Conservation (phyloP, 441 rosid species). For the Pelargonium myrrhifolium region DNA sequence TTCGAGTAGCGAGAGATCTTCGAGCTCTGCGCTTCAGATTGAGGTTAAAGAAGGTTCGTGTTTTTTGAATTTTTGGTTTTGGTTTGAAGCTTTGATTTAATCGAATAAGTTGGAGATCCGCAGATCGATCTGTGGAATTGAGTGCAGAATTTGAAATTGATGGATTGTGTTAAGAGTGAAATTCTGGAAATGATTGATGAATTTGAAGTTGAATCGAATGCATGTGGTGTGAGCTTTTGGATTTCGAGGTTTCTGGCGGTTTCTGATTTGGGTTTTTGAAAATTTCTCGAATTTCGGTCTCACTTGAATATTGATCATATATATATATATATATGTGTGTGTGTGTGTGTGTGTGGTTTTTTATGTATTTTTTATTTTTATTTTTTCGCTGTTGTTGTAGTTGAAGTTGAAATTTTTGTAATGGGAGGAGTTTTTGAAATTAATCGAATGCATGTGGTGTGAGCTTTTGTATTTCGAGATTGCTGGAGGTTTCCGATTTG, state of each 20-base stretch:
- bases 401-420: no score
- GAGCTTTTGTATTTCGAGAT: not conserved
- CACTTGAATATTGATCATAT: no score
- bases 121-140: not conserved
- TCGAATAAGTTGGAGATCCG: not conserved
- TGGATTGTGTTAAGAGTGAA: no score
- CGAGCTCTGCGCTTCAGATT: constrained; percentile 22
- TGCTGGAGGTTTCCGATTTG: constrained; percentile 5
- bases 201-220: not conserved
- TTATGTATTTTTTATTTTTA: no score
- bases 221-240: not conserved
- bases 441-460: not conserved
- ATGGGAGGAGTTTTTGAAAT: not conserved
- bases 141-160: no score
- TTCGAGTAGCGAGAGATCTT: constrained; percentile 24
- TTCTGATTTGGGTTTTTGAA: constrained; percentile 21
- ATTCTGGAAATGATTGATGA: no score
- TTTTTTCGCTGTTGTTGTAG: no score
- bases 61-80: no score
- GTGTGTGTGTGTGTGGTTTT: no score
- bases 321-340: no score
- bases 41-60: constrained; percentile 24
- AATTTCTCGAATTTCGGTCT: constrained; percentile 20
- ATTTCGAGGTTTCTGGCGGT: not conserved
- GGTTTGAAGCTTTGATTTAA: no score